phyloP scores from a whole-genome alignment of 1,284 basidiomycete species.

The Papiliotrema nemorosa region DNA sequence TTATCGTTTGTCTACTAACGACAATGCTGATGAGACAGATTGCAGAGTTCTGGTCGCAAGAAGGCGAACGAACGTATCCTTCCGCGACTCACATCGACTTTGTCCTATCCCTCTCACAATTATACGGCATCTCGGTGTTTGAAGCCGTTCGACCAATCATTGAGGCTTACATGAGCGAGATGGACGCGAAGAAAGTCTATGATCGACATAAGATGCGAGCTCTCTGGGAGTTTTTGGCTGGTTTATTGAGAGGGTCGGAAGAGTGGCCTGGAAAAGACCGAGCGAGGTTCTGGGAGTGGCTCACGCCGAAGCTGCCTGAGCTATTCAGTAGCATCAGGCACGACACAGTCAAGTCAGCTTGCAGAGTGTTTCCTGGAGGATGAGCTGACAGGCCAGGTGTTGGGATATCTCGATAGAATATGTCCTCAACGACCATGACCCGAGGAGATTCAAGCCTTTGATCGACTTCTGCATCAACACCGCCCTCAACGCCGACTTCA shows the following conservation, averaged over 20 bases:
- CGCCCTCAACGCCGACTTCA: constrained; percentile 72
- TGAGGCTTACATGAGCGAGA: constrained; percentile 38
- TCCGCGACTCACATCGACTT: constrained; percentile 51
- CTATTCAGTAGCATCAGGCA: constrained; percentile 78
- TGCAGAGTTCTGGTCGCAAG: constrained; percentile 45
- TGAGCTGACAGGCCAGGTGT: constrained; percentile 23
- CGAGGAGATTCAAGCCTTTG: constrained; percentile 72
- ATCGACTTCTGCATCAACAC: constrained; percentile 68
- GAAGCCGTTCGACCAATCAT: constrained; percentile 38
- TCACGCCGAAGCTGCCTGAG: constrained; percentile 62
- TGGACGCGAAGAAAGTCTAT: constrained; percentile 41
- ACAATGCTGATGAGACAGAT: constrained; percentile 16
- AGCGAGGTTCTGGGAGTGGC: constrained; percentile 75
- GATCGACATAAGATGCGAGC: constrained; percentile 92
- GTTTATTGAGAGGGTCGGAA: constrained; percentile 74
- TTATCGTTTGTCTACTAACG: neutral
- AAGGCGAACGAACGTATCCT: constrained; percentile 46
- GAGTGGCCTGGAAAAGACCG: constrained; percentile 74
- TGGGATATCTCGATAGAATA: constrained; percentile 54
- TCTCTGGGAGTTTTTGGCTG: constrained; percentile 79
- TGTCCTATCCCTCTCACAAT: constrained; percentile 54
- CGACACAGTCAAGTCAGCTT: constrained; percentile 65
- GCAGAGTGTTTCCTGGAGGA: neutral
- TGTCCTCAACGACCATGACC: constrained; percentile 72
- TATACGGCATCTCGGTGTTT: constrained; percentile 38